phyloP scores from a whole-genome alignment of 805 yeast genomes.

The Candida gorgasii region DNA sequence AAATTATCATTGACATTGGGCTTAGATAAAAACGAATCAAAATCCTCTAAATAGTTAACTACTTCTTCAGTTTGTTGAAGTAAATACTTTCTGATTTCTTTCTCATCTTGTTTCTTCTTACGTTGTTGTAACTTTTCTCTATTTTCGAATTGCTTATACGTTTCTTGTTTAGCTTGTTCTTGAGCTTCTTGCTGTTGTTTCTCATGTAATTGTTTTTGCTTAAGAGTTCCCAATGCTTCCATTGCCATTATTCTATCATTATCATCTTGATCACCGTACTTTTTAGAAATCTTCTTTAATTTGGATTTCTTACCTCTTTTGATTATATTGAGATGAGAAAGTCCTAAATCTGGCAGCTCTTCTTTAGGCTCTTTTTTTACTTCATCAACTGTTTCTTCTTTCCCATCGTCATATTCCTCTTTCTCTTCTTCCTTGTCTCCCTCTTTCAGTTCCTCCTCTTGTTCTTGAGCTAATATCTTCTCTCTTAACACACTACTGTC shows the following conservation, averaged over 20 bases:
- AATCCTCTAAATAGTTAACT: constrained; percentile 40
- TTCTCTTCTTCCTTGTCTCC: constrained; percentile 12
- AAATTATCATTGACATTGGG: constrained; percentile 54
- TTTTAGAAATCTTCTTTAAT: constrained; percentile 75
- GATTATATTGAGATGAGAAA: constrained; percentile 12
- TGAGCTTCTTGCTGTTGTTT: constrained; percentile 25
- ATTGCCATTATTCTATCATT: constrained; percentile 75
- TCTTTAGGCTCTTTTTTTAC: constrained; percentile 4
- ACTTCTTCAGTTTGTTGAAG: constrained; percentile 31
- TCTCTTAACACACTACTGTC: constrained; percentile 22
- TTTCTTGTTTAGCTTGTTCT: constrained; percentile 23
- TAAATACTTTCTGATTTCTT: constrained; percentile 46
- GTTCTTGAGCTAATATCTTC: constrained; percentile 14
- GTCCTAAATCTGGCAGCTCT: constrained; percentile 3
- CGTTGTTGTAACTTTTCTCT: constrained; percentile 39
- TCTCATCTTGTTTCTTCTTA: constrained; percentile 45
- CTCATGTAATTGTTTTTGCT: constrained; percentile 39
- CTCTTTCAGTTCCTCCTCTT: constrained; percentile 1
- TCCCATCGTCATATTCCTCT: constrained; percentile 26
- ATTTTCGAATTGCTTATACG: constrained; percentile 16
- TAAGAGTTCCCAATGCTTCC: constrained; percentile 82
- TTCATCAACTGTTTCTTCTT: constrained; percentile 14
- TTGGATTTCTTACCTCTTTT: constrained; percentile 85
- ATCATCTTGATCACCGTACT: constrained; percentile 90
- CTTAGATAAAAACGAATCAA: constrained; percentile 46